Base-by-base conservation (phyloP, 2,329 filamentous ascomycete species). In the Sphaerulina vaccinii region DNA sequence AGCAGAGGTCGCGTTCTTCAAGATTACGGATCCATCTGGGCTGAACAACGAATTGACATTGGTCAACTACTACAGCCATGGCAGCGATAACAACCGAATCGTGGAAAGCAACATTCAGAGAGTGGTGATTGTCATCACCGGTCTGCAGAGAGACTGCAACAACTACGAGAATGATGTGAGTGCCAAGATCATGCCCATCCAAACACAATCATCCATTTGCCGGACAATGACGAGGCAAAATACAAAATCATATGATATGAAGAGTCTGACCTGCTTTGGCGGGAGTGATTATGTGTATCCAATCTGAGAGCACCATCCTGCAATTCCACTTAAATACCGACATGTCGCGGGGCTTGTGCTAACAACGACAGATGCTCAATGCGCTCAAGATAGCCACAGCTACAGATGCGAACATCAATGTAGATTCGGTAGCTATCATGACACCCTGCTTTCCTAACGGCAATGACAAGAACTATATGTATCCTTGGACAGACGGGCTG, bases 401-500 rank as follows among this genome's bases (percentile, higher is more conserved):
- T 13, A 49, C 36, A 16, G 58, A 65, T 40, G 33, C 52, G n/a
- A 61, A 58, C 24, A 62, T 67, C 55, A 64, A 65, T 41, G 43
- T 49, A 33, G 62, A 66, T 47, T 60, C 58, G 21, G 65, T 68
- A 8, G 61, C 61, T 3, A 63, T 69, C 41, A 61, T 67, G 15
- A 60, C 65, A 10, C 67, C 68, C 4, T 67, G 65, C 50, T 70
- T 70, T 54, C 44, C 67, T 27, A 69, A 66, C 41, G 65, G 67
- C 9, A 51, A 62, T 18, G 68, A 70, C 59, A 68, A 69, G 62
- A 51, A 54, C 32, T 49, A 51, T 29, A 65, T 50, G 6, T 70
- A 68, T 43, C 68, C 68, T 10, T 70, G 66, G 64, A 62, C 56
- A 24, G 60, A 60, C 5, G 57, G 51, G 40, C 51, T 56, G n/a